Evolutionary conservation across 306 rosid species (phyloP).

Genomic region (Carpinus viminea): DNA sequence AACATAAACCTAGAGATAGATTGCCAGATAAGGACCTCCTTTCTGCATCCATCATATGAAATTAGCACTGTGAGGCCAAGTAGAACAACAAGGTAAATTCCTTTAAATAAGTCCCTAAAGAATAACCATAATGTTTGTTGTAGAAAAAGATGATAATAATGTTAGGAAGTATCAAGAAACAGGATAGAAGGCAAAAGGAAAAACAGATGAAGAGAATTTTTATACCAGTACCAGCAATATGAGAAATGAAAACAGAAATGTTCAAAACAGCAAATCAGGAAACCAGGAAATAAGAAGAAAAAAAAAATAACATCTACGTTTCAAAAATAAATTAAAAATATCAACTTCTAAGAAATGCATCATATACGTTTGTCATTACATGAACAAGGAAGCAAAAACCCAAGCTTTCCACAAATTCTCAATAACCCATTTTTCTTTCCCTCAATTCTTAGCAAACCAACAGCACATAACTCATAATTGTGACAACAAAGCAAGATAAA

Average conservation of each 20-base stretch:
- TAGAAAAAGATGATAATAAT: slow-evolving; percentile 30
- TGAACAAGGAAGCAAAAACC: not conserved
- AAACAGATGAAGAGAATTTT: not conserved
- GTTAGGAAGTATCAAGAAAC: slow-evolving; percentile 21
- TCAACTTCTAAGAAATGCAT: slow-evolving; percentile 29
- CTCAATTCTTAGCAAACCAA: not conserved
- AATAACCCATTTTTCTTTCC: not conserved
- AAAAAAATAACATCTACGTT: not conserved
- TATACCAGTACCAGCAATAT: slow-evolving; percentile 11
- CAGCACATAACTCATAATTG: not conserved
- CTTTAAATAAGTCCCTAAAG: slow-evolving; percentile 91
- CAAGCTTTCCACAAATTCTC: not conserved
- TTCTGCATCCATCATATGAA: slow-evolving; percentile 62
- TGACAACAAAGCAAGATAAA: not conserved
- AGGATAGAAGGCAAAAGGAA: slow-evolving; percentile 3
- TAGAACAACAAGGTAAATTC: slow-evolving; percentile 57
- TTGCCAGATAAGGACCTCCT: slow-evolving; percentile 97
- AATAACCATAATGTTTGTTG: slow-evolving; percentile 96
- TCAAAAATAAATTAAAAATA: not conserved
- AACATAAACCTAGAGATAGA: slow-evolving; percentile 97
- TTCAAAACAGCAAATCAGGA: slow-evolving; percentile 16
- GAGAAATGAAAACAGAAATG: slow-evolving; percentile 25
- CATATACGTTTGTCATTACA: slow-evolving; percentile 2
- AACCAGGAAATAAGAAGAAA: slow-evolving; percentile 7
- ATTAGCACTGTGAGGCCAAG: slow-evolving; percentile 44